Evolutionary conservation across 2,329 filamentous ascomycete genomes (phyloP).

Genomic region (Monosporascus sp.): DNA sequence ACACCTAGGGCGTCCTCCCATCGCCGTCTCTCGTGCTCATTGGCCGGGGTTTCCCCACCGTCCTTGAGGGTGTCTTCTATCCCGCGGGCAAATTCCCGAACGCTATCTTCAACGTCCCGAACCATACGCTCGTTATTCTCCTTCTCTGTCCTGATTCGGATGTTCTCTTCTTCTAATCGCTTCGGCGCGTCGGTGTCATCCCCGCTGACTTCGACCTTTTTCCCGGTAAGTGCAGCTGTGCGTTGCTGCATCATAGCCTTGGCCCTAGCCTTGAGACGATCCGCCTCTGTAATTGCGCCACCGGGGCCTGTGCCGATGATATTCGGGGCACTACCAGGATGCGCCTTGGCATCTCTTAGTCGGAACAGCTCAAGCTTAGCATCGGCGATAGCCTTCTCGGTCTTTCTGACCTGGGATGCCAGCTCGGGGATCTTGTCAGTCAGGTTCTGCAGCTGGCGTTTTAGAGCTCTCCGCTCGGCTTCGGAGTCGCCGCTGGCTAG

Average conservation of each 20-base stretch:
- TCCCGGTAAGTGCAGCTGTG: conserved; percentile 85
- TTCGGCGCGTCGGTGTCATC: conserved; percentile 77
- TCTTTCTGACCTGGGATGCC: conserved; percentile 84
- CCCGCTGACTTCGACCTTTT: conserved; percentile 62
- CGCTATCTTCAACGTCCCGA: conserved; percentile 91
- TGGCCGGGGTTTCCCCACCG: conserved; percentile 65
- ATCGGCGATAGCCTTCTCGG: conserved; percentile 89
- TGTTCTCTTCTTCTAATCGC: conserved; percentile 82
- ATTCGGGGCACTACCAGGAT: conserved; percentile 72
- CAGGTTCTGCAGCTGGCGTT: conserved; percentile 81
- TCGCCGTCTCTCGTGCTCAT: conserved; percentile 83
- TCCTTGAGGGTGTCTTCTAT: conserved; percentile 87
- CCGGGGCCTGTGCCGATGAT: conserved; percentile 93
- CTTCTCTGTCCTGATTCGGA: conserved; percentile 74
- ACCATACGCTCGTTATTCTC: conserved; percentile 97
- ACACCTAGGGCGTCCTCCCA: conserved; percentile 97
- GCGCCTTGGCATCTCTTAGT: conserved; percentile 84
- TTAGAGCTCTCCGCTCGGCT: conserved; percentile 78
- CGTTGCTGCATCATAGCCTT: conserved; percentile 99
- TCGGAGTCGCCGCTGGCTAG: conserved; percentile 72
- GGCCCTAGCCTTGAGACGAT: conserved; percentile 88
- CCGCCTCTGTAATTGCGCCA: conserved; percentile 83
- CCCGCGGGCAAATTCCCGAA: conserved; percentile 77
- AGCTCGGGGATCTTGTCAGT: conserved; percentile 88
- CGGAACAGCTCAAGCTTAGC: conserved; percentile 89